Evolutionary conservation across 495 filamentous ascomycete species (phyloP).

Genomic region (Daldinia grandis): DNA sequence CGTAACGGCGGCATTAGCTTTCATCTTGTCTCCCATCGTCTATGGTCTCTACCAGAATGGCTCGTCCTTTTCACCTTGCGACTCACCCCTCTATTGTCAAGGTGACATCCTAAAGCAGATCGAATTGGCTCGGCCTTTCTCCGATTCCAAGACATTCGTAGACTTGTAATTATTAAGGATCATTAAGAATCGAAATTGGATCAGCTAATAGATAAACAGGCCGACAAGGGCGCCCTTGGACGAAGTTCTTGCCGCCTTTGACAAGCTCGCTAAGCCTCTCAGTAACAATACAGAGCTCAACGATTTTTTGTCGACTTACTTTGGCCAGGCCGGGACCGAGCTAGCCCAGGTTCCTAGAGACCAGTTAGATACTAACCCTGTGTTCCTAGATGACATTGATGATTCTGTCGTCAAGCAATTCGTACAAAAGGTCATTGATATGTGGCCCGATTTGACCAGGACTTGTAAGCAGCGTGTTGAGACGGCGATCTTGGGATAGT

Average conservation of each 20-base stretch:
- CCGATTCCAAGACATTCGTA: conserved; percentile 62
- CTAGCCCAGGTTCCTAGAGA: conserved; percentile 52
- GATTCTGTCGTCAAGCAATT: conserved; percentile 58
- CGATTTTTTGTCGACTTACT: conserved; percentile 55
- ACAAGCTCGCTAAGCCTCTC: conserved; percentile 53
- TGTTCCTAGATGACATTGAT: conserved; percentile 53
- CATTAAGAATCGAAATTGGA: background rate
- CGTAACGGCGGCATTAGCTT: conserved; percentile 38
- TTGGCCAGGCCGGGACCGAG: conserved; percentile 58
- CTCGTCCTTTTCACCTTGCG: conserved; percentile 56
- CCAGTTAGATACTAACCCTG: conserved; percentile 52
- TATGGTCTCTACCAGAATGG: conserved; percentile 56
- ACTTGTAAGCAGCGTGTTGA: conserved; percentile 37
- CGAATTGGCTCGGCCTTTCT: conserved; percentile 57
- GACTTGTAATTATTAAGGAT: conserved; percentile 54
- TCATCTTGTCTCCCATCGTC: conserved; percentile 31
- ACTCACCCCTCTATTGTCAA: conserved; percentile 60
- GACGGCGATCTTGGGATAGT: background rate
- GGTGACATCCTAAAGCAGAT: conserved; percentile 58
- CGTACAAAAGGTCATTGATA: conserved; percentile 57
- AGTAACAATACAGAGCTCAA: conserved; percentile 59
- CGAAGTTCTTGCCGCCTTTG: conserved; percentile 55
- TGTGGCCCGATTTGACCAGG: conserved; percentile 61
- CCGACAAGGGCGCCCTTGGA: conserved; percentile 56
- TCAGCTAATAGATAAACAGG: conserved; percentile 42